Base-by-base conservation (phyloP, 2,329 filamentous ascomycete genomes). In the Neofusicoccum umdonicola region DNA sequence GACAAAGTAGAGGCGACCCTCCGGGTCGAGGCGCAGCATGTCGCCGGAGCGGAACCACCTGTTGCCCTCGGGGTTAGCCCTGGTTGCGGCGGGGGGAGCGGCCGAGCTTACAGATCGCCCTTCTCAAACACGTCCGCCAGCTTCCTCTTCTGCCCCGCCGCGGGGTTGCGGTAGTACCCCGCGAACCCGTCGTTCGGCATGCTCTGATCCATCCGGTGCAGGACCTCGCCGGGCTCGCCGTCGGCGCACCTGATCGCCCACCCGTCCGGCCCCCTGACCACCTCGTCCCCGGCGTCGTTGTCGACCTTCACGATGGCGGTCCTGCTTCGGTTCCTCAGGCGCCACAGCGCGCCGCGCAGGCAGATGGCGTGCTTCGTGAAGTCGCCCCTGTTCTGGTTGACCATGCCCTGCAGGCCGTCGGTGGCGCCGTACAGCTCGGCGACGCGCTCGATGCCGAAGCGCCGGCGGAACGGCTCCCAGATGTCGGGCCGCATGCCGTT, bases 371-470 rank as follows among this genome's bases (percentile, higher is more conserved):
- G 64, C 41, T 70, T 68, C 1, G 75, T 76, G 42, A 77, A 78
- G 1, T 71, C 71, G 1, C 76, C 75, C 17, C 68, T 63, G 39
- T 77, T 77, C 7, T 67, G 62, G 42, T 75, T 78, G 74, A 76
- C 2, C 73, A 7, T 52, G 63, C 63, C 73, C 2, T 35, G 22
- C 68, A 92, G 82, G 35, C 90, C 89, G 75, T 93, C 90, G 1
- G 88, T 91, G 65, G 87, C 90, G 73, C 89, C 91, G 81, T 92
- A 93, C 77, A 93, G 92, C 74, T 93, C 90, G 65, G 79, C 80
- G 1, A 93, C 85, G 27, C 84, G 82, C 11, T 82, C 77, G 67
- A 90, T 83, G 56, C 84, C 84, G 71, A 90, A 90, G 7, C 88
- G 82, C 56, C 88, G 84, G 44, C 84, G 78, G 73, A 91, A 91